These are phyloP conservation scores for Durio zibethinus DNA, from an alignment of 345 rosid genomes.

Conservation along the genomic window DNA sequence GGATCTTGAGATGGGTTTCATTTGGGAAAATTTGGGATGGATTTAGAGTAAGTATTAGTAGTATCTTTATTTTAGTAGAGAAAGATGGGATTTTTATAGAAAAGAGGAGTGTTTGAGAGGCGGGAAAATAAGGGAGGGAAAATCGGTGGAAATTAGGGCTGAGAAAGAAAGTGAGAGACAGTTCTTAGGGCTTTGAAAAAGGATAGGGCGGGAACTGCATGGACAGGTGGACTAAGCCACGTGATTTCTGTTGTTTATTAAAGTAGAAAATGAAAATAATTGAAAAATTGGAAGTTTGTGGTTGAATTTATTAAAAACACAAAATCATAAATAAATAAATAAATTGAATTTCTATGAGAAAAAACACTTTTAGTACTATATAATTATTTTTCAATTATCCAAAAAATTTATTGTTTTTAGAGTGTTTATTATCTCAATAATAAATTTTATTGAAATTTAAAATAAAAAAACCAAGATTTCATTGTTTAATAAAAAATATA, in stretches of 20 bases:
- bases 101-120: conserved; percentile 29
- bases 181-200: conserved; percentile 12
- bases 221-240: not conserved
- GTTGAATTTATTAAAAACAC: too few relatives aligned
- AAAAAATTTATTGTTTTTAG: too few relatives aligned
- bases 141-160: conserved; percentile 27
- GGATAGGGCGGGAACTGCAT: conserved; percentile 8
- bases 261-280: not conserved
- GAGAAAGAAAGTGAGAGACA: not conserved
- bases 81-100: conserved; percentile 16
- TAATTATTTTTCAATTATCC: too few relatives aligned
- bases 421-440: too few relatives aligned
- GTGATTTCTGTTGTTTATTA: conserved; percentile 10
- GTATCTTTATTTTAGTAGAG: not conserved
- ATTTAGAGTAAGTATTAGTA: not conserved
- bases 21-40: conserved; percentile 10
- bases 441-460: too few relatives aligned
- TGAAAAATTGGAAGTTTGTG: too few relatives aligned
- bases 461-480: too few relatives aligned
- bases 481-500: too few relatives aligned
- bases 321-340: too few relatives aligned
- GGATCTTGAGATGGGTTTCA: conserved; percentile 41
- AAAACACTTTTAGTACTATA: too few relatives aligned
- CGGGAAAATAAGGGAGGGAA: conserved; percentile 49
- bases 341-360: too few relatives aligned